These are phyloP conservation scores for Vanrija sp. DNA, from an alignment of 1,284 basidiomycete genomes.

Conservation along the genomic window DNA sequence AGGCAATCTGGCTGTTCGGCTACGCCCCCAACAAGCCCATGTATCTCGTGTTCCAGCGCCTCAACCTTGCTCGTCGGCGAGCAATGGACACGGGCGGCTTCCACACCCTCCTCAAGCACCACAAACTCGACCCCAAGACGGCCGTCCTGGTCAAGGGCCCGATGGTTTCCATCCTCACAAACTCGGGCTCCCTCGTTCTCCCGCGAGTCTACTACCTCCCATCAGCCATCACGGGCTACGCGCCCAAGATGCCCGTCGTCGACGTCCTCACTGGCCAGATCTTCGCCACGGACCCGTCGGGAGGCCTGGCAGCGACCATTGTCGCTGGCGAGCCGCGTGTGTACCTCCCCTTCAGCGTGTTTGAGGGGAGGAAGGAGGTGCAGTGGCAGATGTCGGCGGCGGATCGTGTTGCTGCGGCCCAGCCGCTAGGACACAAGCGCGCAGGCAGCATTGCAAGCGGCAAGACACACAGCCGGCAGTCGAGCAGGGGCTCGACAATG, in stretches of 20 bases:
- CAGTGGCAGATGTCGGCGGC: conserved; percentile 9
- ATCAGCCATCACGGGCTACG: conserved; percentile 48
- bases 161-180: conserved; percentile 63
- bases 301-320: conserved; percentile 44
- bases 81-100: conserved; percentile 56
- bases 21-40: conserved; percentile 52
- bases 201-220: conserved; percentile 33
- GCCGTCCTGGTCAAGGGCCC: conserved; percentile 63
- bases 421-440: too few relatives aligned
- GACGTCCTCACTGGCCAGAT: conserved; percentile 60
- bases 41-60: conserved; percentile 55
- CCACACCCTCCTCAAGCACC: conserved; percentile 55
- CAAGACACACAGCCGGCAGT: too few relatives aligned
- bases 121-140: conserved; percentile 48
- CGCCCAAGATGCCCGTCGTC: conserved; percentile 55
- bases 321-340: conserved; percentile 40
- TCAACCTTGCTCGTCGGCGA: conserved; percentile 62
- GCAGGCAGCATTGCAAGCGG: too few relatives aligned
- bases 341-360: conserved; percentile 31
- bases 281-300: conserved; percentile 52
- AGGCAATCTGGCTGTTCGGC: conserved; percentile 50
- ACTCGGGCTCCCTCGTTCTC: conserved; percentile 55
- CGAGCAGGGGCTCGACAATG: not conserved
- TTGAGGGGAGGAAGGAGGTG: conserved; percentile 11
- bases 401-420: not conserved